phyloP scores from a whole-genome alignment of 352 stramenopile species.

The Phytophthora lateralis region DNA sequence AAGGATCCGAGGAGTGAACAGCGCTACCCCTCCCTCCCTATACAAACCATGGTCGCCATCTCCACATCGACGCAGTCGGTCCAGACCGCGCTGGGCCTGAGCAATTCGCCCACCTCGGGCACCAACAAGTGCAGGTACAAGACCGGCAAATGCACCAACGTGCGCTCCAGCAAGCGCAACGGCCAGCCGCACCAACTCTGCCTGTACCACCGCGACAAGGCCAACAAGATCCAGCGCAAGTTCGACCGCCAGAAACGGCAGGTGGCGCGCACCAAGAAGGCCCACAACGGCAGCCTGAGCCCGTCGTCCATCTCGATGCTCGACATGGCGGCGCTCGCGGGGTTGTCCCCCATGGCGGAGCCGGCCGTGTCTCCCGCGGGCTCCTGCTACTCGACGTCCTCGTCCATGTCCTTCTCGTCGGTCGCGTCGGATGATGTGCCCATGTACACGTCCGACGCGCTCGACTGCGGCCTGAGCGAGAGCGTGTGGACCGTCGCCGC shows the following conservation, averaged over 20 bases:
- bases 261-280: slow-evolving; percentile 63
- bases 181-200: slow-evolving; percentile 88
- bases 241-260: slow-evolving; percentile 90
- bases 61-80: slow-evolving; percentile 26
- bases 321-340: slow-evolving; percentile 39
- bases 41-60: slow-evolving; percentile 31
- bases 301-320: slow-evolving; percentile 39
- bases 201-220: slow-evolving; percentile 88
- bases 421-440: slow-evolving; percentile 47
- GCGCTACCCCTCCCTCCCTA: not conserved
- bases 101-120: slow-evolving; percentile 8
- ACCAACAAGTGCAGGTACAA: slow-evolving; percentile 81
- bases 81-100: slow-evolving; percentile 21
- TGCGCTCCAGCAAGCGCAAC: slow-evolving; percentile 84
- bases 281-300: slow-evolving; percentile 10
- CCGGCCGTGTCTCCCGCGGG: slow-evolving; percentile 25
- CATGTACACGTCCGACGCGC: slow-evolving; percentile 70
- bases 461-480: slow-evolving; percentile 56
- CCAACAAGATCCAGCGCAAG: slow-evolving; percentile 91
- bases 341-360: slow-evolving; percentile 23
- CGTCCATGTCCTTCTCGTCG: slow-evolving; percentile 33
- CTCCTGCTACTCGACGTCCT: slow-evolving; percentile 36
- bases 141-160: slow-evolving; percentile 87
- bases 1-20: slow-evolving; percentile 14
- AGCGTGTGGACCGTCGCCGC: slow-evolving; percentile 52